phyloP scores from a whole-genome alignment of 2,329 filamentous ascomycete species.

The Hypoxylon sp. region DNA sequence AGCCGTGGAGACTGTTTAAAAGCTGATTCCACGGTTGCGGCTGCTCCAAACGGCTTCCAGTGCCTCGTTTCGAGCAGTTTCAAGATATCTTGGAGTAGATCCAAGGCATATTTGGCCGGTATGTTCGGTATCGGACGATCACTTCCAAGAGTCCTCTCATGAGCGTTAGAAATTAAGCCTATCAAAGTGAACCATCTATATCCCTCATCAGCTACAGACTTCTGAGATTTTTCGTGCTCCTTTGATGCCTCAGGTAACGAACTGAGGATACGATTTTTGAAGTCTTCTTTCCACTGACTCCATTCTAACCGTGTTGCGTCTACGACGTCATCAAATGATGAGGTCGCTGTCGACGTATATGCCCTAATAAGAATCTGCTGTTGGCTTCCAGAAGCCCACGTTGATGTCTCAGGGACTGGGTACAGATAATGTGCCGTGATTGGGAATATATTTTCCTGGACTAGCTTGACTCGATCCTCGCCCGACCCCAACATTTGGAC shows the following conservation, averaged over 20 bases:
- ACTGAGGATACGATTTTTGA: slow-evolving; percentile 78
- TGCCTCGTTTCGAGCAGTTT: slow-evolving; percentile 65
- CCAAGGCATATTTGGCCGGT: slow-evolving; percentile 52
- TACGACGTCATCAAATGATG: slow-evolving; percentile 61
- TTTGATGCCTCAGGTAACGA: slow-evolving; percentile 87
- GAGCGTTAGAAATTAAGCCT: slow-evolving; percentile 60
- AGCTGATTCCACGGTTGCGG: slow-evolving; percentile 61
- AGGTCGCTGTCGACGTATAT: slow-evolving; percentile 62
- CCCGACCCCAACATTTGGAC: slow-evolving; percentile 62
- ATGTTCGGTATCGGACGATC: slow-evolving; percentile 52
- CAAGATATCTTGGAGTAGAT: slow-evolving; percentile 57
- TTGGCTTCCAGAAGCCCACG: slow-evolving; percentile 56
- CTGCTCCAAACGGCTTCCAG: slow-evolving; percentile 71
- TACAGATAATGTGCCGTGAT: slow-evolving; percentile 70
- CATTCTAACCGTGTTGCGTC: slow-evolving; percentile 71
- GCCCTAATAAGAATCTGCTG: slow-evolving; percentile 62
- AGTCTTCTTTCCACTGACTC: slow-evolving; percentile 70
- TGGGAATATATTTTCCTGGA: slow-evolving; percentile 67
- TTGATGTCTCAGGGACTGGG: slow-evolving; percentile 59
- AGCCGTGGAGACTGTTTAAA: slow-evolving; percentile 61
- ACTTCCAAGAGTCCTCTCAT: slow-evolving; percentile 49
- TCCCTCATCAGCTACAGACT: slow-evolving; percentile 75
- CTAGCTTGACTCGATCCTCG: slow-evolving; percentile 62
- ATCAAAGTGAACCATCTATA: slow-evolving; percentile 76
- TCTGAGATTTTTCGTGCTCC: slow-evolving; percentile 81